A percentile compares a stretch with the other conserved stretches of the same genome.
Evolutionary conservation across 148 eudicot species (phyloP).

Genomic region (Hydrangea macrophylla): DNA sequence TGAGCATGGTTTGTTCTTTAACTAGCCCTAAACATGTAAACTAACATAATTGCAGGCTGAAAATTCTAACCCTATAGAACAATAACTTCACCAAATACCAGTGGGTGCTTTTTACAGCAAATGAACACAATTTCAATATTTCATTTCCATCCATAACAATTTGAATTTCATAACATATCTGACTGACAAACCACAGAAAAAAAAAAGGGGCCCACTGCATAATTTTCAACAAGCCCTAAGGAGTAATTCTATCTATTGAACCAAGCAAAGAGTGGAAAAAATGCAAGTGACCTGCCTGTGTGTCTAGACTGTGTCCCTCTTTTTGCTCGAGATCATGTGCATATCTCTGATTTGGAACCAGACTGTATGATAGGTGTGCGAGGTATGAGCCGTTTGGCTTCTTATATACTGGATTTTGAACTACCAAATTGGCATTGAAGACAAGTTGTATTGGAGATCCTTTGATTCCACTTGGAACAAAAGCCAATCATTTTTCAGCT

Average conservation of each 20-base stretch:
- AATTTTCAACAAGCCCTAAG: too few relatives aligned
- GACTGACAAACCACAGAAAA: too few relatives aligned
- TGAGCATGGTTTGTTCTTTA: background rate
- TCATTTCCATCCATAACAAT: background rate
- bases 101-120: background rate
- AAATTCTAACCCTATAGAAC: background rate
- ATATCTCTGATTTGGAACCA: background rate
- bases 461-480: background rate
- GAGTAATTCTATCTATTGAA: background rate
- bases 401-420: background rate
- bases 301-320: too few relatives aligned
- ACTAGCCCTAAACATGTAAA: background rate
- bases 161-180: too few relatives aligned
- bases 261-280: background rate
- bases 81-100: background rate
- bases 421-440: background rate
- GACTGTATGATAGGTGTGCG: too few relatives aligned
- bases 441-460: background rate
- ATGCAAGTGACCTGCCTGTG: background rate
- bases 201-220: too few relatives aligned
- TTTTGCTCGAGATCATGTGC: background rate
- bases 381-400: background rate
- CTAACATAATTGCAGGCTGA: background rate
- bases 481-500: background rate
- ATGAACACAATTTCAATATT: background rate